A percentile compares a stretch with the other conserved stretches of the same genome.
Evolutionary conservation across 2,329 filamentous ascomycete species (phyloP).

Genomic region (Aspergillus texensis): DNA sequence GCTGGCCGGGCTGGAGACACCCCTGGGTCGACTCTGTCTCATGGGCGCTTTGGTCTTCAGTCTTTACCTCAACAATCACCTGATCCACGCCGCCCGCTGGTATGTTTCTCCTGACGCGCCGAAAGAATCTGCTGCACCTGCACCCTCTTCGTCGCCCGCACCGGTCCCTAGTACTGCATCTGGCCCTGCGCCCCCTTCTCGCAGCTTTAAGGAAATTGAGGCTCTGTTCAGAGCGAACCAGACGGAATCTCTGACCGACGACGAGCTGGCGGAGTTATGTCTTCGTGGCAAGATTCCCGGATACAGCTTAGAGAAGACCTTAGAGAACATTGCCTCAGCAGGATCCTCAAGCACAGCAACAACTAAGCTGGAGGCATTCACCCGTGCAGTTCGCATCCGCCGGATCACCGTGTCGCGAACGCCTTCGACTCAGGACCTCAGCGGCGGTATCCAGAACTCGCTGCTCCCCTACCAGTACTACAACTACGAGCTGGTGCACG

Average conservation of each 20-base stretch:
- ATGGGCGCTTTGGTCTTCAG: neutral
- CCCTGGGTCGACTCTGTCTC: neutral
- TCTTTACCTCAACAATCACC: constrained; percentile 4
- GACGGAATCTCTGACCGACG: constrained; percentile 75
- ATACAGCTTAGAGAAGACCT: constrained; percentile 90
- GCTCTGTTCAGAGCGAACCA: constrained; percentile 78
- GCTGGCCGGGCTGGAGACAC: neutral
- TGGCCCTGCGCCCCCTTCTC: neutral
- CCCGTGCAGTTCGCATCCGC: constrained; percentile 82
- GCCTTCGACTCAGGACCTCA: neutral
- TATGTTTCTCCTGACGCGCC: neutral
- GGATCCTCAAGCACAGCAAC: constrained; percentile 53
- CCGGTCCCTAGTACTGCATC: neutral
- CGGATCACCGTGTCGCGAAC: neutral
- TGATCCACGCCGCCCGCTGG: constrained; percentile 2
- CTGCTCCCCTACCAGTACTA: neutral
- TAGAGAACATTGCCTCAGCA: constrained; percentile 61
- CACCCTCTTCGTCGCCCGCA: neutral
- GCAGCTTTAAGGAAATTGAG: constrained; percentile 67
- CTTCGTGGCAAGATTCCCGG: constrained; percentile 90
- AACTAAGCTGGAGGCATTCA: constrained; percentile 56
- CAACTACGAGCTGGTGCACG: neutral
- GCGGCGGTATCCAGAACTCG: neutral
- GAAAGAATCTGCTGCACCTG: neutral
- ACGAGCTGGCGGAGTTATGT: constrained; percentile 81